phyloP scores from a whole-genome alignment of 495 filamentous ascomycete species.

The Sphaerosporella brunnea region DNA sequence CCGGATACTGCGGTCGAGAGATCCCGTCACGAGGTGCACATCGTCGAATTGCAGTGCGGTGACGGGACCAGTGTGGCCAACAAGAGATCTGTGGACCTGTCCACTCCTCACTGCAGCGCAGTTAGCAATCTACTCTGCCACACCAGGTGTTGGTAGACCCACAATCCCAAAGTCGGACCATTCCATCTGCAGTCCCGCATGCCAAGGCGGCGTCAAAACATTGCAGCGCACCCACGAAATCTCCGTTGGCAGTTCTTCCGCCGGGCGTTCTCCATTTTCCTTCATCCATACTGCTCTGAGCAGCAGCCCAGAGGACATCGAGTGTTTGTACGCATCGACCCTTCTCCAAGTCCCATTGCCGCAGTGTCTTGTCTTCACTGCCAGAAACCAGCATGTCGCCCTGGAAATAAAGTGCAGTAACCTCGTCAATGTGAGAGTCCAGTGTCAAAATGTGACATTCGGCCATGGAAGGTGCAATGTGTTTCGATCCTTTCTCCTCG shows the following conservation, averaged over 20 bases:
- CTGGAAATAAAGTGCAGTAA: slow-evolving; percentile 81
- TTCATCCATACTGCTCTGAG: slow-evolving; percentile 59
- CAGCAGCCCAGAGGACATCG: slow-evolving; percentile 96
- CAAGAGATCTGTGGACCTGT: slow-evolving; percentile 86
- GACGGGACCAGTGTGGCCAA: slow-evolving; percentile 90
- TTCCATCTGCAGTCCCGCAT: slow-evolving; percentile 95
- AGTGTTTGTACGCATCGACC: slow-evolving; percentile 93
- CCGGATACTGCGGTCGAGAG: slow-evolving; percentile 79
- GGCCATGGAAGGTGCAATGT: slow-evolving; percentile 49
- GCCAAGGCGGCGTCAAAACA: slow-evolving; percentile 94
- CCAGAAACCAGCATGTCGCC: slow-evolving; percentile 83
- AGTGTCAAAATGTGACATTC: slow-evolving; percentile 79
- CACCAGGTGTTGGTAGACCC: no score
- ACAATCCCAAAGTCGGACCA: slow-evolving; percentile 90
- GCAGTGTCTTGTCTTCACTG: slow-evolving; percentile 87
- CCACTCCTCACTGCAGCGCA: slow-evolving; percentile 49
- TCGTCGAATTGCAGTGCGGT: slow-evolving; percentile 95
- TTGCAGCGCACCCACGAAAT: slow-evolving; percentile 89
- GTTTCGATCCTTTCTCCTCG: slow-evolving; percentile 26
- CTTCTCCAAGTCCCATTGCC: slow-evolving; percentile 93
- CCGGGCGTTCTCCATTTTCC: slow-evolving; percentile 38
- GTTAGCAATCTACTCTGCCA: not conserved
- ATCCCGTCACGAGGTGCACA: slow-evolving; percentile 84
- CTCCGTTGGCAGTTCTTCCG: slow-evolving; percentile 37
- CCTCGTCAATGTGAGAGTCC: slow-evolving; percentile 79